Evolutionary conservation across 2,329 filamentous ascomycete genomes (phyloP).

Genomic region (Chaetomiaceae sp.): DNA sequence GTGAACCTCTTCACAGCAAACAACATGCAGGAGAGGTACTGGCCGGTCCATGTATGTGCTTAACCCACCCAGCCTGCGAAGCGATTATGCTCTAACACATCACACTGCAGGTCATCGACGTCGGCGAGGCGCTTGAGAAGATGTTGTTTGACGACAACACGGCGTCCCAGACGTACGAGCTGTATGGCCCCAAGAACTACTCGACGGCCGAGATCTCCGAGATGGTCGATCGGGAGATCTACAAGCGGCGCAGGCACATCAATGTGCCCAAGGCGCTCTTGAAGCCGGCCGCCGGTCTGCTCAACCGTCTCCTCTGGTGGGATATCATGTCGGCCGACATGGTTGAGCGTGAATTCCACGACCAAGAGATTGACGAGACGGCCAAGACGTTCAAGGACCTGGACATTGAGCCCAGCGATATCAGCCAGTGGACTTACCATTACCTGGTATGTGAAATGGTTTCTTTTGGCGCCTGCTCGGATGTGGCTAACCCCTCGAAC

Average conservation of each 20-base stretch:
- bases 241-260: constrained; percentile 83
- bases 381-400: constrained; percentile 97
- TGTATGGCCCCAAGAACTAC: constrained; percentile 92
- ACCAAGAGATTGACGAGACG: constrained; percentile 82
- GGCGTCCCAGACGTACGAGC: constrained; percentile 84
- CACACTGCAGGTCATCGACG: constrained; percentile 82
- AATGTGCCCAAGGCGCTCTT: constrained; percentile 81
- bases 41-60: constrained; percentile 75
- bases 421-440: constrained; percentile 83
- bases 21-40: constrained; percentile 85
- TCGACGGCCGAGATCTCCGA: constrained; percentile 80
- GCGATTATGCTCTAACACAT: too few species aligned
- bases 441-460: constrained; percentile 66
- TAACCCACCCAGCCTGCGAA: background rate
- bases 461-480: constrained; percentile 27
- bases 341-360: constrained; percentile 86
- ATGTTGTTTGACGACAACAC: constrained; percentile 92
- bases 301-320: constrained; percentile 90
- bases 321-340: constrained; percentile 76
- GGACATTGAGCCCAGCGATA: constrained; percentile 81
- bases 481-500: constrained; percentile 31
- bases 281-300: constrained; percentile 66
- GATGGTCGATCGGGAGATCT: constrained; percentile 86
- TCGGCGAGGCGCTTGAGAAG: constrained; percentile 79
- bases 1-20: constrained; percentile 86